Base-by-base conservation (phyloP, 2,329 filamentous ascomycete species). In the Beauveria scarabaeidicola region DNA sequence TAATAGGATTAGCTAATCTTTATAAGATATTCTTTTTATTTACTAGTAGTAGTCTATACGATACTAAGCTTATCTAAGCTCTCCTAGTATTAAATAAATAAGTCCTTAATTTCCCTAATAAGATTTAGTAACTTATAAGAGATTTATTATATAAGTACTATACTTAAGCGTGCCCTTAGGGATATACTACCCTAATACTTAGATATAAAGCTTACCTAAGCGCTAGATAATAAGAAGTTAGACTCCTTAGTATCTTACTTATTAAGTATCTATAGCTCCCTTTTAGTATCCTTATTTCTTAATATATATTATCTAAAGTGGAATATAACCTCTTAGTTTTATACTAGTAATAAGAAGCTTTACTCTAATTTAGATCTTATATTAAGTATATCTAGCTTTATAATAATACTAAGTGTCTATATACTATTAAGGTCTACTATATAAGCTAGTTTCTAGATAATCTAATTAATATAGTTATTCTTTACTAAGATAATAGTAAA, bases 251-350 rank as follows among this genome's bases (percentile, higher is more conserved):
- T 61, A 36, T 81, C 73, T 0, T 79, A 74, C 54, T 74, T 63
- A 1, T 63, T 62, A 47, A 66, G 59, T 3, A 70, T 66, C 56
- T 7, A 41, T 17, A 17, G 13, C 17, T 41, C 40, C 17, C 13
- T n/a, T n/a, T 41, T 7, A 41, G 40, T 41, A 13, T 41, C 40
- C 6, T 74, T 69, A 61, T 82, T 82, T 36, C 72, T 74, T 3
- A 83, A 66, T 0, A 81, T 75, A 58, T 82, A 79, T 78, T 79
- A 84, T 0, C 81, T 80, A 0, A 82, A 75, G 0, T 72, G 67
- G 21, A 83, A 77, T 3, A 74, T 65, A 0, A 80, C 72, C 10
- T 81, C 74, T 1, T 72, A 63, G 53, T 82, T 82, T 85, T 81
- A 0, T 32, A 15, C 47, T 8, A 51, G 47, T 10, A 27, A 32